These are phyloP conservation scores for Mycena sp. DNA, from an alignment of 1,284 basidiomycete species.

Conservation along the genomic window DNA sequence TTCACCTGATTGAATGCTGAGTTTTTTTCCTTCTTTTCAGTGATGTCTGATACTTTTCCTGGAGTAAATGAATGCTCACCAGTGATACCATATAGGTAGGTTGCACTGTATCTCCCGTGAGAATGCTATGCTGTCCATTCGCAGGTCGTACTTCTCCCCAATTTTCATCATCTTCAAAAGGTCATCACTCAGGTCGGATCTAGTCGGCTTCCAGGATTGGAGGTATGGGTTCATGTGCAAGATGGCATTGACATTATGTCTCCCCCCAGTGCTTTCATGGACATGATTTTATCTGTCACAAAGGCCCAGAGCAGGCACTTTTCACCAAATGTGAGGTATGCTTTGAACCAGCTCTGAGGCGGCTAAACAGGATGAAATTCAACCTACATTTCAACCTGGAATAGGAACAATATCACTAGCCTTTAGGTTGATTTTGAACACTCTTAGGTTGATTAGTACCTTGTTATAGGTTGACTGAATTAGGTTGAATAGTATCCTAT, in stretches of 20 bases:
- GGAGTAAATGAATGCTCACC: too few relatives aligned
- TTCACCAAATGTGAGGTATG: conserved; percentile 20
- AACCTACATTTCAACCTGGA: too few relatives aligned
- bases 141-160: conserved; percentile 13
- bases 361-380: too few relatives aligned
- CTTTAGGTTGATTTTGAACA: too few relatives aligned
- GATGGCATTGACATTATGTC: conserved; percentile 13
- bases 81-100: conserved; percentile 31
- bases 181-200: conserved; percentile 4
- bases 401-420: too few relatives aligned
- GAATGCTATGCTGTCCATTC: conserved; percentile 25
- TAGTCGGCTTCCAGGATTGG: conserved; percentile 16
- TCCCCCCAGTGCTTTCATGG: background rate
- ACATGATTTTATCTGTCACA: conserved; percentile 26
- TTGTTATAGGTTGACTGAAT: too few relatives aligned
- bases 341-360: conserved; percentile 27
- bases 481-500: too few relatives aligned
- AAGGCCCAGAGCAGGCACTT: conserved; percentile 26
- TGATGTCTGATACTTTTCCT: too few relatives aligned
- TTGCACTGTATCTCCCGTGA: conserved; percentile 6
- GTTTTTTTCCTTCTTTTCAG: too few relatives aligned
- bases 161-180: conserved; percentile 3
- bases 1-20: too few relatives aligned
- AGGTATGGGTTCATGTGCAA: conserved; percentile 26
- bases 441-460: too few relatives aligned